A percentile compares a stretch with the other conserved stretches of the same genome.
These are phyloP conservation scores for Trichosporon sp. DNA, from an alignment of 1,284 basidiomycete species.

Conservation along the genomic window DNA sequence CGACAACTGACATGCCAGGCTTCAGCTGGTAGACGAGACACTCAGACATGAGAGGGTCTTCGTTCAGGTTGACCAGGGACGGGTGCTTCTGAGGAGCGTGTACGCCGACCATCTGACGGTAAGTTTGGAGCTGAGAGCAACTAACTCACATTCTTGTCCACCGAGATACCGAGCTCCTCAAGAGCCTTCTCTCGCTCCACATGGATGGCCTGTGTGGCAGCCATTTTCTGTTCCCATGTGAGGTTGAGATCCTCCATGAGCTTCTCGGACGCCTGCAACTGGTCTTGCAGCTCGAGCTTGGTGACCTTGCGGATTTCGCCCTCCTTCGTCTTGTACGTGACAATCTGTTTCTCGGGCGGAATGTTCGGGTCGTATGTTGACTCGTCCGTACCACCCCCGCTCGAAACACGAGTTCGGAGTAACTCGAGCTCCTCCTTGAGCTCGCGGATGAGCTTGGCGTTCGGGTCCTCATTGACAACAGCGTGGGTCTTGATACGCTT, in stretches of 20 bases:
- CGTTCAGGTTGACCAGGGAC: constrained; percentile 92
- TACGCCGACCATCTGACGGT: constrained; percentile 60
- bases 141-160: constrained; percentile 78
- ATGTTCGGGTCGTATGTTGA: constrained; percentile 82
- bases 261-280: constrained; percentile 94
- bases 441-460: constrained; percentile 90
- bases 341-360: constrained; percentile 92
- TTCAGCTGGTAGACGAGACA: constrained; percentile 95
- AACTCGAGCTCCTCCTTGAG: constrained; percentile 95
- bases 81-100: constrained; percentile 99
- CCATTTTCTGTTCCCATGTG: constrained; percentile 96
- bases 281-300: constrained; percentile 95
- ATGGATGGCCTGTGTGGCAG: constrained; percentile 89
- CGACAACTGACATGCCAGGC: constrained; percentile 80
- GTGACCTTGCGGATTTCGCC: constrained; percentile 93
- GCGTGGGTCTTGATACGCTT: constrained; percentile 99
- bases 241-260: constrained; percentile 94
- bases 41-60: constrained; percentile 63
- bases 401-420: constrained; percentile 45
- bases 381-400: constrained; percentile 66
- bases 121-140: too few relatives aligned
- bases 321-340: constrained; percentile 89
- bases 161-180: constrained; percentile 94
- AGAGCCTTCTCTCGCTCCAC: constrained; percentile 94
- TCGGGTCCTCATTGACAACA: constrained; percentile 97